Evolutionary conservation across 257 asterid species (phyloP).

Genomic region (Eustoma russellianum): DNA sequence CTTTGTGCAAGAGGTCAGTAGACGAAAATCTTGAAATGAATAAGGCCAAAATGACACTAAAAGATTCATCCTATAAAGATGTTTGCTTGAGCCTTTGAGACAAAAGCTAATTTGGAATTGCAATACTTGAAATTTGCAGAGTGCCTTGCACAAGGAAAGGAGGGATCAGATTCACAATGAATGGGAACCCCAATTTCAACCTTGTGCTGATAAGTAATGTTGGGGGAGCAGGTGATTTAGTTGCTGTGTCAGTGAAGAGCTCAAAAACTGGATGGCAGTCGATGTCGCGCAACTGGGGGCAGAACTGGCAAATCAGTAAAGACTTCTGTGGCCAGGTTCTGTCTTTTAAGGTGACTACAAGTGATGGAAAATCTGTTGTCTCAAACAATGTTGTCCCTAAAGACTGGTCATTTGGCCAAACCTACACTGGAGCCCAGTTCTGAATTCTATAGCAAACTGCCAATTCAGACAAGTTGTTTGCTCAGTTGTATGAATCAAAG

Average conservation of each 20-base stretch:
- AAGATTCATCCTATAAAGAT: too few species aligned
- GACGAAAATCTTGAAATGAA: too few species aligned
- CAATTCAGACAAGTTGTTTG: too few species aligned
- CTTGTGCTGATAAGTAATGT: slow-evolving; percentile 60
- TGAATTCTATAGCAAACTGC: too few species aligned
- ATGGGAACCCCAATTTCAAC: slow-evolving; percentile 57
- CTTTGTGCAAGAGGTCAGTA: too few species aligned
- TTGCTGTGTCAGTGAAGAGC: slow-evolving; percentile 42
- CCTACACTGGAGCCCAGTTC: slow-evolving; percentile 28
- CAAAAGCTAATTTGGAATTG: too few species aligned
- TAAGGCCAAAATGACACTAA: too few species aligned
- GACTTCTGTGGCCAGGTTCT: slow-evolving; percentile 45
- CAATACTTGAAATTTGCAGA: slow-evolving; percentile 13
- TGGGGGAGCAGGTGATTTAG: slow-evolving; percentile 59
- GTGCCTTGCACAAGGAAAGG: slow-evolving; percentile 50
- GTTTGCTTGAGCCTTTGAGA: too few species aligned
- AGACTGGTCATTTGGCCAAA: slow-evolving; percentile 63
- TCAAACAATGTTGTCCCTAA: slow-evolving; percentile 51
- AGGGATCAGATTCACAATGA: slow-evolving; percentile 57
- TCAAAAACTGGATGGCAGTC: slow-evolving; percentile 46
- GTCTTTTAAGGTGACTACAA: slow-evolving; percentile 42
- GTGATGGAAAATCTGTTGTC: slow-evolving; percentile 25
- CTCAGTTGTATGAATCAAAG: too few species aligned
- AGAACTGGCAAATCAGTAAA: slow-evolving; percentile 45
- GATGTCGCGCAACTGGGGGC: slow-evolving; percentile 66